These are phyloP conservation scores for Hymenoscyphus fraxineus DNA, from an alignment of 2,329 filamentous ascomycete genomes.

Conservation along the genomic window DNA sequence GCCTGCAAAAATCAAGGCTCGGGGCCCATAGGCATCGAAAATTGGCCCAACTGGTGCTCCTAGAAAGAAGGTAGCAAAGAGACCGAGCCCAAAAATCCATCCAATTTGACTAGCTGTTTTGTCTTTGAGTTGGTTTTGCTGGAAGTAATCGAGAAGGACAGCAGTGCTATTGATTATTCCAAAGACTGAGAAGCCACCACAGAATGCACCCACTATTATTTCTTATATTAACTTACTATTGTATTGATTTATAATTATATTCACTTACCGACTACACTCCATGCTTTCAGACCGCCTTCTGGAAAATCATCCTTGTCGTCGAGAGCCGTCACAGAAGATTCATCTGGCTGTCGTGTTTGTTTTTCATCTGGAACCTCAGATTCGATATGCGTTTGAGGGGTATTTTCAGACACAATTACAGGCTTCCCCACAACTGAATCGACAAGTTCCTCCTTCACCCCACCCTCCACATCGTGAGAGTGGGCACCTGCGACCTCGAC, in stretches of 20 bases:
- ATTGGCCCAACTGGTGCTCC: constrained; percentile 67
- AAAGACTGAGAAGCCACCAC: constrained; percentile 56
- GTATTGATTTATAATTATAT: too few species aligned
- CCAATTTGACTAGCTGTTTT: constrained; percentile 57
- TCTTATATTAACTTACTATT: too few species aligned
- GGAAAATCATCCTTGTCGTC: constrained; percentile 48
- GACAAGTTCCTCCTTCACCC: constrained; percentile 12
- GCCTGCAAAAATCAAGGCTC: constrained; percentile 34
- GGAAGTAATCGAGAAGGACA: constrained; percentile 60
- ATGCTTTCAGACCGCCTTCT: constrained; percentile 61
- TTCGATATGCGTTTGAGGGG: constrained; percentile 8
- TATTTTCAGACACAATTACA: constrained; percentile 11
- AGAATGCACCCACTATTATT: constrained; percentile 52
- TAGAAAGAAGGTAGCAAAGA: constrained; percentile 66
- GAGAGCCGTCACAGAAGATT: constrained; percentile 12
- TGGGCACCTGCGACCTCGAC: constrained; percentile 9
- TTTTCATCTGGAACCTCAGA: constrained; percentile 16
- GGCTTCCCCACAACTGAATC: constrained; percentile 10
- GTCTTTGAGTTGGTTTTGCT: constrained; percentile 54
- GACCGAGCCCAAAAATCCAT: constrained; percentile 57
- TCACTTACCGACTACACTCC: constrained; percentile 52
- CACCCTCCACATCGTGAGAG: constrained; percentile 19
- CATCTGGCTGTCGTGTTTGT: constrained; percentile 15
- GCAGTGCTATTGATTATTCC: constrained; percentile 62
- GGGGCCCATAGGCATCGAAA: constrained; percentile 64